Evolutionary conservation across 2,329 filamentous ascomycete species (phyloP).

Genomic region (Ramularia endophylla): DNA sequence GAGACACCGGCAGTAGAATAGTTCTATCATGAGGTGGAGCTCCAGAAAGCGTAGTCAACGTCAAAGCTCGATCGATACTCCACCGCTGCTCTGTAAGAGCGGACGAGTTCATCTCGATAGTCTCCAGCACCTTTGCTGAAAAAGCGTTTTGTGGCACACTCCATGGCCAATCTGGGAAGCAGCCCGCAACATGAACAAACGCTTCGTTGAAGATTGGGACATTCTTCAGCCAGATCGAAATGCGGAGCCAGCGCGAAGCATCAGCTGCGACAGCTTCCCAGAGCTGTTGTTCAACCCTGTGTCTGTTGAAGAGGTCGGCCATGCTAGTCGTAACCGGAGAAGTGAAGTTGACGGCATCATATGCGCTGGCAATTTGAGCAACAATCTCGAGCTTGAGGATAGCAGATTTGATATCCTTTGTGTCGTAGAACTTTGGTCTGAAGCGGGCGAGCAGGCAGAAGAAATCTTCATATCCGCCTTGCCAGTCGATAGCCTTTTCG

Average conservation of each 20-base stretch:
- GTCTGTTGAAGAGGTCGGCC: conserved; percentile 22
- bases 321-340: conserved; percentile 14
- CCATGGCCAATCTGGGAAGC: conserved; percentile 21
- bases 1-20: too few relatives aligned
- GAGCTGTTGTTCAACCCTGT: conserved; percentile 20
- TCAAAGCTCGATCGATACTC: conserved; percentile 24
- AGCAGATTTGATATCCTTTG: conserved; percentile 17
- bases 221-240: conserved; percentile 27
- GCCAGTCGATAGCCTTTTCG: conserved; percentile 10
- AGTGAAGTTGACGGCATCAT: conserved; percentile 19
- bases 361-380: conserved; percentile 21
- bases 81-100: conserved; percentile 14
- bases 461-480: conserved; percentile 17
- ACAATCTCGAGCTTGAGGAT: conserved; percentile 27
- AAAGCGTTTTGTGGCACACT: neutral
- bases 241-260: conserved; percentile 29
- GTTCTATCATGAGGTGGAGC: neutral
- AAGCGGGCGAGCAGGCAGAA: conserved; percentile 26
- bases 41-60: conserved; percentile 17
- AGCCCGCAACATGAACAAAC: conserved; percentile 32
- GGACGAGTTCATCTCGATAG: conserved; percentile 14
- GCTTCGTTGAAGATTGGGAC: conserved; percentile 32
- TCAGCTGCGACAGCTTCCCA: conserved; percentile 30
- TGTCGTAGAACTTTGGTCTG: conserved; percentile 19
- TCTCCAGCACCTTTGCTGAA: conserved; percentile 9